phyloP scores from a whole-genome alignment of 805 yeast genomes.

The Saturnispora bothae region DNA sequence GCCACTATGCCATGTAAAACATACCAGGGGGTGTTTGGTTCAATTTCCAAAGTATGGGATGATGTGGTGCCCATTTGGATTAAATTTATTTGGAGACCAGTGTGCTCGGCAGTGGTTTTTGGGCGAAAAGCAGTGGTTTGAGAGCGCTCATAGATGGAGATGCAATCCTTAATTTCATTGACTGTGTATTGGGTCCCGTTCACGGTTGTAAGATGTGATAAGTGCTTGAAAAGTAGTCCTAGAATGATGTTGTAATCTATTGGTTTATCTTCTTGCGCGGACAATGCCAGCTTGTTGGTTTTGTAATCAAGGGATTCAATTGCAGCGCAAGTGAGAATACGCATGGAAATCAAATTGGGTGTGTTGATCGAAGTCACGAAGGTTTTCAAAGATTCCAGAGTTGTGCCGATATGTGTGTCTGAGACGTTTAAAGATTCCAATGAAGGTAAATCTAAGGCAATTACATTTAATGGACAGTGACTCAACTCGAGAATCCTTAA shows the following conservation, averaged over 20 bases:
- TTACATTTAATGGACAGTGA: background rate
- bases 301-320: conserved; percentile 1
- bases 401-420: conserved; percentile 25
- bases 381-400: background rate
- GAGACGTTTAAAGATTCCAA: conserved; percentile 27
- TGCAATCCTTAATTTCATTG: background rate
- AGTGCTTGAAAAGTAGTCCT: conserved; percentile 16
- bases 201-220: conserved; percentile 29
- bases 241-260: conserved; percentile 14
- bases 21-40: conserved; percentile 1
- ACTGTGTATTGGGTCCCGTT: conserved; percentile 46
- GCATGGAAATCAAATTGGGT: background rate
- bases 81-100: too few relatives aligned
- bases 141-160: background rate
- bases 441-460: background rate
- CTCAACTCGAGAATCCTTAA: background rate
- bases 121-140: background rate
- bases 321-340: background rate
- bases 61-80: too few relatives aligned
- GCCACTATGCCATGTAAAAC: conserved; percentile 1
- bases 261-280: background rate
- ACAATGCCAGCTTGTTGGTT: conserved; percentile 1
- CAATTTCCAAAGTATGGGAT: too few relatives aligned
- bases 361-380: background rate
- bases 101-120: background rate